A percentile compares a stretch with the other conserved stretches of the same genome.
Evolutionary conservation across 1,139 yeast genomes (phyloP).

Genomic region (Candida mesenterica): DNA sequence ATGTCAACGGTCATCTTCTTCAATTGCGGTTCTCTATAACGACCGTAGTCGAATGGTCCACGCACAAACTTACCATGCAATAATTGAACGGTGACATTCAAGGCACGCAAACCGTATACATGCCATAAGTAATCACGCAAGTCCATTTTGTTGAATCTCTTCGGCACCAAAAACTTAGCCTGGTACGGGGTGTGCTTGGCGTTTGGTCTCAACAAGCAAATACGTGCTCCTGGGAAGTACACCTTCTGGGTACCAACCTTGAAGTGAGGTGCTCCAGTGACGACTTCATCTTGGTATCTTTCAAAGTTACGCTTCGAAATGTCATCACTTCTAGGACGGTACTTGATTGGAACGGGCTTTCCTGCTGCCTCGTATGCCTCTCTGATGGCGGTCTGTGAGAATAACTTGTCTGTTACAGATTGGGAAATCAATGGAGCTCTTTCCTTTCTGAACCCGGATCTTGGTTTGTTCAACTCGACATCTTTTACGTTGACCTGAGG

Average conservation of each 20-base stretch:
- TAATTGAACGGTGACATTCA: constrained; percentile 82
- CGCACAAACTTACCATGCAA: constrained; percentile 71
- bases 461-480: constrained; percentile 38
- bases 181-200: constrained; percentile 96
- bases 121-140: constrained; percentile 88
- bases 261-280: constrained; percentile 74
- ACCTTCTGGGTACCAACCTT: constrained; percentile 68
- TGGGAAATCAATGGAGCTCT: constrained; percentile 44
- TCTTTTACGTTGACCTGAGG: constrained; percentile 43
- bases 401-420: constrained; percentile 38
- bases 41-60: constrained; percentile 59
- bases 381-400: constrained; percentile 40
- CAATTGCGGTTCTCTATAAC: constrained; percentile 76
- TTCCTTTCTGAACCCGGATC: constrained; percentile 39
- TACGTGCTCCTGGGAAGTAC: constrained; percentile 81
- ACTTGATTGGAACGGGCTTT: constrained; percentile 45
- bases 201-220: constrained; percentile 77
- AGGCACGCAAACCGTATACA: constrained; percentile 82
- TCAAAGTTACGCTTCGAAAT: constrained; percentile 42
- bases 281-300: constrained; percentile 54
- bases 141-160: constrained; percentile 86
- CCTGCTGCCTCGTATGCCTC: constrained; percentile 36
- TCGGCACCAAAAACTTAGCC: constrained; percentile 91
- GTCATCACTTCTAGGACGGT: constrained; percentile 32
- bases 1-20: constrained; percentile 95